Percentiles rank a stretch among this genome's conserved stretches.
Conservation (phyloP, 495 filamentous ascomycete species). For the Evernia prunastri region DNA sequence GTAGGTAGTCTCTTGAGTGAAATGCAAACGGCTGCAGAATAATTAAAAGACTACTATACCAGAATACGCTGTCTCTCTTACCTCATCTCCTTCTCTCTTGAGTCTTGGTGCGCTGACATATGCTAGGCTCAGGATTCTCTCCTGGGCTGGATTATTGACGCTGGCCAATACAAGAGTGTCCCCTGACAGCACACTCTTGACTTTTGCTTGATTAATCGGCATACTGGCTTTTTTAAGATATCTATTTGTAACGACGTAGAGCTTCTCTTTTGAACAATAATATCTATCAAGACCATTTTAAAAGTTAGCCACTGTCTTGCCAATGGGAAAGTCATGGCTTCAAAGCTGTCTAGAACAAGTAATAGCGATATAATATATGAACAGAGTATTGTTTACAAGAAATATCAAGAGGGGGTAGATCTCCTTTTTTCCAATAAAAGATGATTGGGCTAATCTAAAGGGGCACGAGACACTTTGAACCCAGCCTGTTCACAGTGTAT, state of each 20-base stretch:
- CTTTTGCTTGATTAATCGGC: slow-evolving; percentile 57
- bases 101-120: slow-evolving; percentile 85
- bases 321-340: neutral
- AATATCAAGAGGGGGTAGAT: neutral
- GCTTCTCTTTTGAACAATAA: neutral
- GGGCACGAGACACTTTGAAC: neutral
- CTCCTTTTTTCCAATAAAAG: neutral
- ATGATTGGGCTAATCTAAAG: neutral
- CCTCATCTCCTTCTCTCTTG: slow-evolving; percentile 84
- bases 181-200: slow-evolving; percentile 89
- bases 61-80: slow-evolving; percentile 29
- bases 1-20: slow-evolving; percentile 85
- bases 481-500: neutral
- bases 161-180: slow-evolving; percentile 80
- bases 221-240: neutral
- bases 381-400: neutral
- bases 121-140: slow-evolving; percentile 80
- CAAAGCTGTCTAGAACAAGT: neutral
- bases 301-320: neutral
- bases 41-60: slow-evolving; percentile 1
- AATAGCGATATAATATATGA: no score
- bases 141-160: slow-evolving; percentile 64
- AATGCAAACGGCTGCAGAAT: slow-evolving; percentile 65
- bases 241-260: neutral
- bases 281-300: no score